Base-by-base conservation (phyloP, 441 rosid genomes). In the Heliophila coronopifolia region DNA sequence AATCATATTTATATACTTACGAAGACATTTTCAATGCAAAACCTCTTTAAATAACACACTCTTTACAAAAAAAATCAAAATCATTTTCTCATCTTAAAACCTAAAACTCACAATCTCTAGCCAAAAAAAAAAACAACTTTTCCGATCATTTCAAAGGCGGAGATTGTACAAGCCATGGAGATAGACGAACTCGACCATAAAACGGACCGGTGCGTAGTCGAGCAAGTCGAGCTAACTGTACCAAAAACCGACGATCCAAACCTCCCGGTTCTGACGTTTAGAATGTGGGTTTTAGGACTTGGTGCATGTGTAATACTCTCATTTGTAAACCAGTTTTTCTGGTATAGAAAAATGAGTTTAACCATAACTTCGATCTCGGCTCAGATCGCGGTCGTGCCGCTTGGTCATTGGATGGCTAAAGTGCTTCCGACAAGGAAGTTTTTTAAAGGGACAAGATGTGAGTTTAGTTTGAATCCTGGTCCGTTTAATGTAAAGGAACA, bases 261-360 rank as follows among this genome's bases (percentile, higher is more conserved):
- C 13, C 1, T 76, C 42, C 91, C 94, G 2, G 81, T 66, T 8
- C 56, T 80, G 30, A 84, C 96, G 0, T 87, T 87, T 52, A 56
- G 96, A 18, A 84, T 73, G 84, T 84, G 96, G 96, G 83, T 80
- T 62, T 61, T 88, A 5, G 94, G 96, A 9, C 9, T 84, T 1
- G 48, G 66, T n/a, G 50, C 86, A 1, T 84, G 96, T 28, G 47
- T 74, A 28, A 1, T 84, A 0, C 77, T 87, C 37, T 69, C 94
- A 0, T 77, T 82, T 56, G 73, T 83, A 5, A 88, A 84, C 75
- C 96, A 88, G 79, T 88, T 88, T 63, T 88, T 82, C 68, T 82
- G 96, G 94, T 88, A 84, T 65, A 60, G 96, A 59, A 68, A 61
- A 8, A 72, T 71, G 67, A 89, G 87, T 3, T 33, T 84, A 76